Evolutionary conservation across 2,329 filamentous ascomycete genomes (phyloP), one percentile per base, ranked within the genome.

Genomic region (Colletotrichum sp.): DNA sequence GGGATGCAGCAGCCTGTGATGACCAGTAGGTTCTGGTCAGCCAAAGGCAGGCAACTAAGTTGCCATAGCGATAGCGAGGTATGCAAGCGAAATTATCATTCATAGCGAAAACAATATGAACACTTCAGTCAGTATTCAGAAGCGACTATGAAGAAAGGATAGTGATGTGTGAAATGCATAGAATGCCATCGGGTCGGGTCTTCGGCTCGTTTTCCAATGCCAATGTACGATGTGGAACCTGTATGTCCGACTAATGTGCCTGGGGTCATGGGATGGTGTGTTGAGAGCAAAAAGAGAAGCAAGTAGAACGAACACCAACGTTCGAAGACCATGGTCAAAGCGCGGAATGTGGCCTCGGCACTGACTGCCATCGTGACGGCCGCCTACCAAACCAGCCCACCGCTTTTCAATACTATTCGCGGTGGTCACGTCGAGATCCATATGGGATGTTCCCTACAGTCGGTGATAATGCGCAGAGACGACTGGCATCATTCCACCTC

Each of bases 221-320:
- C 0, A 48, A 4, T 22, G 11, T 48, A 22, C 11, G n/a, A 48
- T 48, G 11, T 12, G n/a, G 6, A 4, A 13, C 2, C 11, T 48
- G n/a, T n/a, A 22, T 48, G 0, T 22, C 6, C 6, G n/a, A 22
- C 39, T 48, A 48, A 7, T 48, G n/a, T 48, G 44, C 44, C 1
- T 0, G 44, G 11, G 6, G 3, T 13, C n/a, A 22, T 4, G 11
- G 11, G 6, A 48, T 22, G 11, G 22, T 22, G 9, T 13, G 9
- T 48, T 22, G 19, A 5, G n/a, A 48, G 44, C 44, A 48, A 22
- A 22, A n/a, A 1, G 1, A 48, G 44, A 13, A 22, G 19, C n/a
- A 22, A 22, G n/a, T 0, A 48, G 11, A 48, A 22, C 9, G 0
- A 13, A 7, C 44, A 22, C 1, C 6, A 22, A n/a, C 44, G 44